Conservation (phyloP, 306 rosid genomes). For the Lathyrus oleraceus region DNA sequence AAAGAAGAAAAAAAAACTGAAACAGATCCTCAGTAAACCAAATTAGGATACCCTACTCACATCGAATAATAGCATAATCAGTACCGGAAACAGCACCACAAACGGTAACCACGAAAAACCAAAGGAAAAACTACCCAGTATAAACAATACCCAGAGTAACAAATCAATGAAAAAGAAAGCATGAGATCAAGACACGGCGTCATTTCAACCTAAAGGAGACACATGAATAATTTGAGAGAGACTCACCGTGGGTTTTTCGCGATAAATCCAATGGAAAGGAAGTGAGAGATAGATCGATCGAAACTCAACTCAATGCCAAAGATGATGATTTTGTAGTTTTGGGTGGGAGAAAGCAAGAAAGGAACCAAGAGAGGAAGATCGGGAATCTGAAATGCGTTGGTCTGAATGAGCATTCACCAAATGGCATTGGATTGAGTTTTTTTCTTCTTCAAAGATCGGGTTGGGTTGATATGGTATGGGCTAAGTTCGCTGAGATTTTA, state of each 20-base stretch:
- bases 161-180: neutral
- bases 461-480: neutral
- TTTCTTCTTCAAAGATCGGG: neutral
- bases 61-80: neutral
- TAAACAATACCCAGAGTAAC: neutral
- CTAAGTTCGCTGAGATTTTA: neutral
- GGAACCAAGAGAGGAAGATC: neutral
- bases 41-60: neutral
- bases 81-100: neutral
- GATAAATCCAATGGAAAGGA: neutral
- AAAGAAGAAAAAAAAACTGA: neutral
- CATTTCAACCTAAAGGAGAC: neutral
- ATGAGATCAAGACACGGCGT: constrained; percentile 29
- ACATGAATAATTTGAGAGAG: constrained; percentile 2
- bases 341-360: neutral
- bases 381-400: constrained; percentile 13
- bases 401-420: neutral
- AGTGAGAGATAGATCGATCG: neutral
- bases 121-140: neutral
- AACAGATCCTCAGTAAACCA: constrained; percentile 2
- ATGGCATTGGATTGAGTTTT: neutral
- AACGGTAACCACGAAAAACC: neutral
- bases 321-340: neutral
- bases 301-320: neutral
- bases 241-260: neutral